Base-by-base conservation (phyloP, 306 rosid genomes). In the Vigna angularis region DNA sequence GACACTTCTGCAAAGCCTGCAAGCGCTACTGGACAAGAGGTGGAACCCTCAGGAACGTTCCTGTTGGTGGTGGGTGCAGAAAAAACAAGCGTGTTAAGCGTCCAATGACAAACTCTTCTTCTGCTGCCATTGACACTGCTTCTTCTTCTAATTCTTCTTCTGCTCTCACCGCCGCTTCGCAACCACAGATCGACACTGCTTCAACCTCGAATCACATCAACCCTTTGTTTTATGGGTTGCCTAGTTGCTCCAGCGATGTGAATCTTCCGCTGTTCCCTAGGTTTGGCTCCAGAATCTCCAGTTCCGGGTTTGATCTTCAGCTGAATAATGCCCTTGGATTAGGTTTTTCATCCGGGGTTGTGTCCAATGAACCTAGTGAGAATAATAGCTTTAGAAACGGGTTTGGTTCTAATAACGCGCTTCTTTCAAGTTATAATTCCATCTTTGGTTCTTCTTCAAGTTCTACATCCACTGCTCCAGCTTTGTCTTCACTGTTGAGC, bases 1-100 rank as follows among this genome's bases (percentile, higher is more conserved):
- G 98, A 32, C 96, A 95, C 86, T 95, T 95, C 76, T 95, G 98
- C 88, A 95, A 95, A 86, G 93, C 98, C 80, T 95, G 98, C 85
- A 95, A 95, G 79, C 86, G 98, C 18, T 95, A 95, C 75, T 95
- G 98, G 98, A 95, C 98, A 26, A 81, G 95, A 78, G 98, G 98
- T 7, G 98, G 98, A 10, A 95, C 98, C 53, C 88, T 95, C 26
- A 81, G 98, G 12, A 95, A 92, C 57, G 97, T 95, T 17, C 98
- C 98, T 5, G 98, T 90, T 0, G 98, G 98, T 2, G 98, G 98
- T 1, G 97, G 97, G 0, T 95, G 89, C 82, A 78, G 98, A 32
- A 95, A 89, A 74, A 90, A 92, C 92, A 95, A 92, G 86, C 94
- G 98, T 50, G 58, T 88, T 10, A 94, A 88, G 61, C 80, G 88